Evolutionary conservation across 1,284 basidiomycete species (phyloP).

Genomic region (Cerioporus squamosus): DNA sequence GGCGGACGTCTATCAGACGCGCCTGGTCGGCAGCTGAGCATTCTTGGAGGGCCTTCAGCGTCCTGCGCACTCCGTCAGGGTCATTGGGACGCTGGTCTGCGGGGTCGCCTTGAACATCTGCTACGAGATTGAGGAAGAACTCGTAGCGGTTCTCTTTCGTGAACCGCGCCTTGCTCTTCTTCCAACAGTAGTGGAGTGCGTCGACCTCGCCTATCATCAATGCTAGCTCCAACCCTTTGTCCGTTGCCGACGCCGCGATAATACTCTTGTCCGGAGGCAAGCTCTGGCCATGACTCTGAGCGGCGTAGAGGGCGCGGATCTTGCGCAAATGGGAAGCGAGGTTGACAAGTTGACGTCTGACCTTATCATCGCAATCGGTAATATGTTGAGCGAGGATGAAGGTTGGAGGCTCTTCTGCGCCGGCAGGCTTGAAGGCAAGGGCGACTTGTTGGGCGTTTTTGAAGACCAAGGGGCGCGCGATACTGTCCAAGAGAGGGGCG

Average conservation of each 20-base stretch:
- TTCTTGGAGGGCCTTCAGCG: neutral
- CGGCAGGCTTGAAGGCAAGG: neutral
- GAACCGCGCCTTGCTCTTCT: neutral
- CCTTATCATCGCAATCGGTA: neutral
- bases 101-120: neutral
- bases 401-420: neutral
- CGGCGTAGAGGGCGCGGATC: neutral
- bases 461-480: neutral
- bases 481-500: neutral
- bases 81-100: neutral
- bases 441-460: neutral
- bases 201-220: neutral
- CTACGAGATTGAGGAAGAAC: neutral
- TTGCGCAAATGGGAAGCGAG: neutral
- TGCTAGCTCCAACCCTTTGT: neutral
- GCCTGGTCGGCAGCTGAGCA: neutral
- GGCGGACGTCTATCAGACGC: neutral
- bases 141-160: neutral
- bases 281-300: neutral
- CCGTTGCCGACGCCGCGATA: no score
- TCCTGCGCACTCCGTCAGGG: neutral
- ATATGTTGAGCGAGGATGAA: neutral
- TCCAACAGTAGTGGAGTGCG: neutral
- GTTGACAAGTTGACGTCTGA: neutral
- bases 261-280: neutral